Conservation (phyloP, 2,329 filamentous ascomycete species). For the Cladosporium sp. region DNA sequence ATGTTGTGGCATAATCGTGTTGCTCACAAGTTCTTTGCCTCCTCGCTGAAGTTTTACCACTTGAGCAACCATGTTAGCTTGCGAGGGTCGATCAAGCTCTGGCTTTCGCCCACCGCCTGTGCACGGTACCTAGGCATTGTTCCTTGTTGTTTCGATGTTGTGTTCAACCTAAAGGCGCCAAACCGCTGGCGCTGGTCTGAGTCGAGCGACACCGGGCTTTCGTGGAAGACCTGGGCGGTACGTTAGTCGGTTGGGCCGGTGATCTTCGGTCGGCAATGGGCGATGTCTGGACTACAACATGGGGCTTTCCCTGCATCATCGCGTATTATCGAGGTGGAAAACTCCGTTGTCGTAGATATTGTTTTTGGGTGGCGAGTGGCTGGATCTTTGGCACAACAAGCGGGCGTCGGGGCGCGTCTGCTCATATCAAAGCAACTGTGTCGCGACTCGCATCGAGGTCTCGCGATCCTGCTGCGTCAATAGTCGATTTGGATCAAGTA, state of each 20-base stretch:
- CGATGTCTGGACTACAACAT: background rate
- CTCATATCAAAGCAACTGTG: background rate
- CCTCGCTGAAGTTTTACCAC: background rate
- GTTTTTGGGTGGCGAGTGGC: background rate
- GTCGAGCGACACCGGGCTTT: background rate
- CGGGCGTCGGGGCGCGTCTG: background rate
- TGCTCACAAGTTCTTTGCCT: background rate
- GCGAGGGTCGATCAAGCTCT: background rate
- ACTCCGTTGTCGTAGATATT: background rate
- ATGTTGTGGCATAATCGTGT: background rate
- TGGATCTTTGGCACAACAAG: background rate
- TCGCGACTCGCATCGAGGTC: background rate
- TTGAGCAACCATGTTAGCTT: background rate
- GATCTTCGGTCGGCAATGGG: background rate
- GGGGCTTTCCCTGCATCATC: background rate
- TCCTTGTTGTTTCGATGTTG: background rate
- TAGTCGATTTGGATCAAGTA: background rate
- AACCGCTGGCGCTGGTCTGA: background rate
- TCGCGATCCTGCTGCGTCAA: background rate
- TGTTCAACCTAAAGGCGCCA: background rate
- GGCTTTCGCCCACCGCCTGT: background rate
- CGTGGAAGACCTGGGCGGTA: background rate
- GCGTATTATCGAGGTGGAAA: background rate
- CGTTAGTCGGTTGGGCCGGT: background rate
- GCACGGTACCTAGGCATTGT: background rate